Conservation (phyloP, 129 eudicot genomes). For the Flaveria bidentis region DNA sequence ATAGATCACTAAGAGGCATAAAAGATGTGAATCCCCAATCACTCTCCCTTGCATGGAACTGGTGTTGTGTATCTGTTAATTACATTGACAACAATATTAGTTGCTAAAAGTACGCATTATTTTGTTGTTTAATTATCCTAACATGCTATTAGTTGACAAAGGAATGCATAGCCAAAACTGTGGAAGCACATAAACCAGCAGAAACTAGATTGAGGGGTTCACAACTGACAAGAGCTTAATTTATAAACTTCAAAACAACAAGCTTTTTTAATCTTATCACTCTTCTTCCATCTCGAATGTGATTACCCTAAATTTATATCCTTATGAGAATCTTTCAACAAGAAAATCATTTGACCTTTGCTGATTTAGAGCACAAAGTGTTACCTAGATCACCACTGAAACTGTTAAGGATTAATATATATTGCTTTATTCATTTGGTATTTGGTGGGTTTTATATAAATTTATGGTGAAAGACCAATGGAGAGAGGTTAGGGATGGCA, state of each 20-base stretch:
- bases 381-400: neutral
- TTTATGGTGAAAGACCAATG: neutral
- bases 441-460: neutral
- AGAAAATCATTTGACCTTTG: conserved; percentile 2
- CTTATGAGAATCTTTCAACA: neutral
- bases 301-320: neutral
- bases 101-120: neutral
- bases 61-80: conserved; percentile 82
- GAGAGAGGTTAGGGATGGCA: conserved; percentile 11
- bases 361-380: neutral
- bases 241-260: neutral
- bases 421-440: neutral
- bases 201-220: neutral
- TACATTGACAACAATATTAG: conserved; percentile 10
- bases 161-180: neutral
- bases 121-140: neutral
- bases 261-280: conserved; percentile 6
- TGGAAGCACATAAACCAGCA: neutral
- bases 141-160: conserved; percentile 6
- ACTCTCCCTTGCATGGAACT: conserved; percentile 90
- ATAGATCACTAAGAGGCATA: conserved; percentile 84
- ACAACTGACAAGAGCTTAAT: neutral
- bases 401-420: neutral
- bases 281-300: conserved; percentile 4
- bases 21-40: conserved; percentile 98